These are phyloP conservation scores for Mucor irregularis DNA, from an alignment of 371 early-diverging fungal genomes.

Conservation along the genomic window DNA sequence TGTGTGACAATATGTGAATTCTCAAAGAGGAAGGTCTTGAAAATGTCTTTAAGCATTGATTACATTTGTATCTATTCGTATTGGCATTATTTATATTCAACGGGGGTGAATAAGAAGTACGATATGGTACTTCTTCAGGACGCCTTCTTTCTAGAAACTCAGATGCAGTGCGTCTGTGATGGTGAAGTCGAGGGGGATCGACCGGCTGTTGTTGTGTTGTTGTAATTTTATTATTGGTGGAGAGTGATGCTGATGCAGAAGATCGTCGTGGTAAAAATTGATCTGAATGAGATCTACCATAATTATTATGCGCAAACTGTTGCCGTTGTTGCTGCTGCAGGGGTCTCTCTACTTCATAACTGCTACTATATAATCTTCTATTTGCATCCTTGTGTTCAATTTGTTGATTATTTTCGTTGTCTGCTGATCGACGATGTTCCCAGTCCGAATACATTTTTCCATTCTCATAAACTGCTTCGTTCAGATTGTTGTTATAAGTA, in stretches of 20 bases:
- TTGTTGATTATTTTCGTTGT: background rate
- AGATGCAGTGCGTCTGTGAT: constrained; percentile 5
- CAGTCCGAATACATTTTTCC: background rate
- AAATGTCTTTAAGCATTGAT: constrained; percentile 67
- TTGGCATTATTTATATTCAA: background rate
- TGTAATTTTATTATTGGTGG: no score
- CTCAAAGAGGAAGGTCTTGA: constrained; percentile 71
- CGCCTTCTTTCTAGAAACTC: background rate
- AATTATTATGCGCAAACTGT: background rate
- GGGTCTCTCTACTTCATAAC: no score
- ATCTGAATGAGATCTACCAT: constrained; percentile 16
- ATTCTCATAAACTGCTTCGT: no score
- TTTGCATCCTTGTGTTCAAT: background rate
- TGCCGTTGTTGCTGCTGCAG: background rate
- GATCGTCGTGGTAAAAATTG: constrained; percentile 9
- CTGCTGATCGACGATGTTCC: background rate
- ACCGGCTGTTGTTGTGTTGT: no score
- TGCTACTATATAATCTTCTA: no score
- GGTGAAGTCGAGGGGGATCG: constrained; percentile 8
- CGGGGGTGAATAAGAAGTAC: background rate
- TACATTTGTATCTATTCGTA: constrained; percentile 61
- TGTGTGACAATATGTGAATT: constrained; percentile 73
- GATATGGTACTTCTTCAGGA: background rate
- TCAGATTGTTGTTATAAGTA: no score
- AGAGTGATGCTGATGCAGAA: constrained; percentile 9